These are phyloP conservation scores for Chaetomium olivaceum DNA, from an alignment of 2,329 filamentous ascomycete species.

Conservation along the genomic window DNA sequence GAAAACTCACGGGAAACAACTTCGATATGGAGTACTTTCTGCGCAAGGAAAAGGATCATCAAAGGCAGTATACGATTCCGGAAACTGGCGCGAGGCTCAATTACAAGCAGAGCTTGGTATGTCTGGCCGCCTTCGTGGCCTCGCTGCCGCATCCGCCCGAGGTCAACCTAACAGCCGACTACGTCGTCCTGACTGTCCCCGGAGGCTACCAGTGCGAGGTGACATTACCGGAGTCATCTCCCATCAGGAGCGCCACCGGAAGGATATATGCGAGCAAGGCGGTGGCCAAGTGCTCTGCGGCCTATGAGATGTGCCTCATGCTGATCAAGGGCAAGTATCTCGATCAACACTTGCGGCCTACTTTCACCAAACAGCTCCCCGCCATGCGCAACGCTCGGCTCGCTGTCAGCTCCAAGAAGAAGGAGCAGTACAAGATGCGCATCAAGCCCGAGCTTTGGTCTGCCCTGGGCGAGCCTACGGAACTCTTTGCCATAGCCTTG, in stretches of 20 bases:
- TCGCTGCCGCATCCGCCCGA: slow-evolving; percentile 57
- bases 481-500: slow-evolving; percentile 64
- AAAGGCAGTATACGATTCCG: slow-evolving; percentile 60
- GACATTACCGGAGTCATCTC: slow-evolving; percentile 72
- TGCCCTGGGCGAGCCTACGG: slow-evolving; percentile 46
- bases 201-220: slow-evolving; percentile 74
- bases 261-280: slow-evolving; percentile 66
- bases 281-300: slow-evolving; percentile 82
- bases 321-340: slow-evolving; percentile 68
- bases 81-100: slow-evolving; percentile 76
- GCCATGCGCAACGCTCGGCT: slow-evolving; percentile 84
- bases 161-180: slow-evolving; percentile 50
- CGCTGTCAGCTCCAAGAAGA: slow-evolving; percentile 78
- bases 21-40: slow-evolving; percentile 58
- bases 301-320: slow-evolving; percentile 76
- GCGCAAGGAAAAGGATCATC: slow-evolving; percentile 47
- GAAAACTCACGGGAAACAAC: slow-evolving; percentile 63
- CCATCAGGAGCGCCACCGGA: slow-evolving; percentile 67
- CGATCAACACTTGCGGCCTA: slow-evolving; percentile 72
- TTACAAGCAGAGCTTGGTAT: slow-evolving; percentile 69
- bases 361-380: slow-evolving; percentile 69
- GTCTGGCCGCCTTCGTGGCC: slow-evolving; percentile 72
- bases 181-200: slow-evolving; percentile 58
- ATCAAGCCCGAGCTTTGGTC: slow-evolving; percentile 78
- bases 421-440: slow-evolving; percentile 72